Base-by-base conservation (phyloP, 495 filamentous ascomycete species). In the Neurospora sp. region DNA sequence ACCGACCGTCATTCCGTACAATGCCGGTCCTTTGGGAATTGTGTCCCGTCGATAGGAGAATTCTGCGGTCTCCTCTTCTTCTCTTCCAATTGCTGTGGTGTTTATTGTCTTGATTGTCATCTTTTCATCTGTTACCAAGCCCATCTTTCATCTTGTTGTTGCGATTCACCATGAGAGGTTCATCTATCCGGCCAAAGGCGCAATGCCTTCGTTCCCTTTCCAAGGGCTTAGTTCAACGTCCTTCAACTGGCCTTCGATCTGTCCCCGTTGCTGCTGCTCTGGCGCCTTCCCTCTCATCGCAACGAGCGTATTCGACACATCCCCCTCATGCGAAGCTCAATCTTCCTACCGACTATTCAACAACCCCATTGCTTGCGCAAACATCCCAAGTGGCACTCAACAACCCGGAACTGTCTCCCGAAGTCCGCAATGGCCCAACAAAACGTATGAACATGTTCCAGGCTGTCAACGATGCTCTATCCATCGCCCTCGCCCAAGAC, bases 401-500 rank as follows among this genome's bases (percentile, higher is more conserved):
- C n/a, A 90, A 88, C 78, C 83, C 89, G 40, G 90, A 92, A 75
- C 86, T 93, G 41, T 79, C 90, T 7, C 76, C 85, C 23, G 85
- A 91, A 23, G 88, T 91, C 39, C 92, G 90, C 38, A 88, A 87
- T 77, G 87, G 87, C 48, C 88, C 91, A 2, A 93, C 92, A 20
- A 94, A 92, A 76, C 89, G 92, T 48, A 89, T 97, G 86, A 98
- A 97, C 81, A 87, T 96, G 71, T 97, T 94, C 85, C 92, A 96
- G 79, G 91, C 96, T 31, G 90, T 99, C 84, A 98, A 98, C 82
- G 89, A 93, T 78, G 95, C 95, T 16, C 85, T 99, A 12, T 86
- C 91, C 39, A 91, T 89, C 48, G 92, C 96, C 40, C 87, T 99
- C n/a, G 86, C 90, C 14, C 88, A 90, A 18, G 94, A 97, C 75